Evolutionary conservation across 106 monocot species (phyloP).

Genomic region (Cymbidium sinense): DNA sequence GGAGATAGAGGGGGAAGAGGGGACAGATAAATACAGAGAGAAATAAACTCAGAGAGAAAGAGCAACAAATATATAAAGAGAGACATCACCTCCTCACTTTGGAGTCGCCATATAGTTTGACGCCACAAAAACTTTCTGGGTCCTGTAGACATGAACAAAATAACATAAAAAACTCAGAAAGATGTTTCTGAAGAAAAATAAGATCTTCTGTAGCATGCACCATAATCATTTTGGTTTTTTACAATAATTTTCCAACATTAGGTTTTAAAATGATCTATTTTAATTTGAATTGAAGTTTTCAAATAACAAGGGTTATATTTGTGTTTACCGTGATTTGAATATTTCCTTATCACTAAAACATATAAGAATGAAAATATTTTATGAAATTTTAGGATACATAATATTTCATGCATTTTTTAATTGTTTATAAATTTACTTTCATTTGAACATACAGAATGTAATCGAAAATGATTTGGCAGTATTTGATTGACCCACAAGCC

Average conservation of each 20-base stretch:
- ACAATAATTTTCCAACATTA: neutral
- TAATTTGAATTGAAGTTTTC: no score
- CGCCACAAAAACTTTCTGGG: constrained; percentile 26
- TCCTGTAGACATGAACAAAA: constrained; percentile 10
- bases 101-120: constrained; percentile 21
- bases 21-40: neutral
- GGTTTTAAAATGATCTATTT: neutral
- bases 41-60: neutral
- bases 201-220: neutral
- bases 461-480: no score
- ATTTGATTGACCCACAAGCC: no score
- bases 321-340: neutral
- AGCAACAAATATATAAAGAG: constrained; percentile 1
- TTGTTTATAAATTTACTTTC: neutral
- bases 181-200: neutral
- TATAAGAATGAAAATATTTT: neutral
- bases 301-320: neutral
- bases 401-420: neutral
- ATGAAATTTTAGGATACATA: neutral
- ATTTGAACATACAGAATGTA: no score
- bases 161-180: neutral
- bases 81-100: constrained; percentile 24
- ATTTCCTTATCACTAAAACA: neutral
- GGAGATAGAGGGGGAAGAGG: neutral
- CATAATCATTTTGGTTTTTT: neutral